A percentile compares a stretch with the other conserved stretches of the same genome.
Evolutionary conservation across 805 yeast genomes (phyloP).

Genomic region (Saccharomycopsis olivae): DNA sequence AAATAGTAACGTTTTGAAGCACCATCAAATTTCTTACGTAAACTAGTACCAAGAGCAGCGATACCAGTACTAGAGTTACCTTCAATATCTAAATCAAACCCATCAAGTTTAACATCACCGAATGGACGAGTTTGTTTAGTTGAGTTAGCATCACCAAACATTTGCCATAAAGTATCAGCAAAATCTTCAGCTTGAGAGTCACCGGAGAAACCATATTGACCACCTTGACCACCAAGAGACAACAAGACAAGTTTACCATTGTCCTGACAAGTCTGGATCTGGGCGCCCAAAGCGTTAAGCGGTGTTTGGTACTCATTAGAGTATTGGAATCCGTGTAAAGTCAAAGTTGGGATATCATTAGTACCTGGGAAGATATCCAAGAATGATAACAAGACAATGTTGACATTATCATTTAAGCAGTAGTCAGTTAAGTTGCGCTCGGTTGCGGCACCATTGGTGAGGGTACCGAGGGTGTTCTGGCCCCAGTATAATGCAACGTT

Average conservation of each 20-base stretch:
- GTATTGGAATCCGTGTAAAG: conserved; percentile 28
- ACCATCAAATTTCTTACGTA: conserved; percentile 23
- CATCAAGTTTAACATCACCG: conserved; percentile 52
- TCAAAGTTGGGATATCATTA: conserved; percentile 22
- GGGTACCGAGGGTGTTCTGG: conserved; percentile 58
- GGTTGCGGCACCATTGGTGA: conserved; percentile 26
- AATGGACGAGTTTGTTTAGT: conserved; percentile 28
- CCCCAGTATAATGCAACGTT: conserved; percentile 73
- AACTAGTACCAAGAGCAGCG: conserved; percentile 32
- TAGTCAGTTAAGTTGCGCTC: conserved; percentile 36
- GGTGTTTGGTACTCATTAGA: conserved; percentile 40
- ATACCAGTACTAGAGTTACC: conserved; percentile 38
- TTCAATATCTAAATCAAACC: conserved; percentile 90
- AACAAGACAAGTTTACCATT: conserved; percentile 69
- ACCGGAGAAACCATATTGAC: conserved; percentile 24
- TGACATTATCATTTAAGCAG: conserved; percentile 55
- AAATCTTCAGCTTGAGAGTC: conserved; percentile 26
- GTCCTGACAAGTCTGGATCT: conserved; percentile 65
- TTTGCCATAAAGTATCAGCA: conserved; percentile 51
- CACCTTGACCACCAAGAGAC: conserved; percentile 45
- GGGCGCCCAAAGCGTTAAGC: conserved; percentile 46
- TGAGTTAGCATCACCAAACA: conserved; percentile 35
- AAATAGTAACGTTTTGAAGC: conserved; percentile 37
- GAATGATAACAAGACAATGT: conserved; percentile 64
- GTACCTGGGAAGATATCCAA: conserved; percentile 46